phyloP scores from a whole-genome alignment of 2,329 filamentous ascomycete genomes.

The Cryphonectria nitschkei region DNA sequence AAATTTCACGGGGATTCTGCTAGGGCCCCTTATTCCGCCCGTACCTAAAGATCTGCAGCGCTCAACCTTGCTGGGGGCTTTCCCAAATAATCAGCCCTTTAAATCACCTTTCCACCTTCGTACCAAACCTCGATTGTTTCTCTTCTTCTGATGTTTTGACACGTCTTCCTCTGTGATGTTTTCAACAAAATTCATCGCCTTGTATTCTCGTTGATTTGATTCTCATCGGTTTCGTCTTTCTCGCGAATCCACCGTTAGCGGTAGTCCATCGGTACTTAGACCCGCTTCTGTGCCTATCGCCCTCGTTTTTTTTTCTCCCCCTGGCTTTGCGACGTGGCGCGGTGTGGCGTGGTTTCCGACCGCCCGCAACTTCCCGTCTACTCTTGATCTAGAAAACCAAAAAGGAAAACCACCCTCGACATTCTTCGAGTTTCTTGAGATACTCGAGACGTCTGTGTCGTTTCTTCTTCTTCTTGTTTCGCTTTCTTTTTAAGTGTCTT shows the following conservation, averaged over 20 bases:
- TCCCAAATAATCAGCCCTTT: slow-evolving; percentile 4
- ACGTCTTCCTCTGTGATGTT: neutral
- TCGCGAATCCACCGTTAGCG: neutral
- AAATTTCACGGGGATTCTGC: slow-evolving; percentile 2
- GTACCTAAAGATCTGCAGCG: slow-evolving; percentile 7
- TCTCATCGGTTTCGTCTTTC: neutral
- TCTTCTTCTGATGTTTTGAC: neutral
- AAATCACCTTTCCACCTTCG: neutral
- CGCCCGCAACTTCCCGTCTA: neutral
- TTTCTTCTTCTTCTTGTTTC: neutral
- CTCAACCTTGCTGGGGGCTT: slow-evolving; percentile 9
- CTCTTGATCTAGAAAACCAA: neutral
- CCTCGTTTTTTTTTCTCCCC: neutral
- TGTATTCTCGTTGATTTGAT: neutral
- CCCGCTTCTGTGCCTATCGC: slow-evolving; percentile 19
- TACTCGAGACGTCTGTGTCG: slow-evolving; percentile 12
- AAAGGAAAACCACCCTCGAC: neutral
- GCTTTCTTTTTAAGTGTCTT: neutral
- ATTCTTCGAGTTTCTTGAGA: neutral
- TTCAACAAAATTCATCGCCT: neutral
- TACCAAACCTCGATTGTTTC: neutral
- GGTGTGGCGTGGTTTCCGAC: slow-evolving; percentile 18
- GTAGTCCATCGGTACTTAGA: neutral
- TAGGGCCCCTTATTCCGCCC: neutral
- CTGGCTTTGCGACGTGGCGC: slow-evolving; percentile 13